Evolutionary conservation across 2,329 filamentous ascomycete species (phyloP), one percentile per base, ranked within the genome.

Genomic region (Aphanocladium album): DNA sequence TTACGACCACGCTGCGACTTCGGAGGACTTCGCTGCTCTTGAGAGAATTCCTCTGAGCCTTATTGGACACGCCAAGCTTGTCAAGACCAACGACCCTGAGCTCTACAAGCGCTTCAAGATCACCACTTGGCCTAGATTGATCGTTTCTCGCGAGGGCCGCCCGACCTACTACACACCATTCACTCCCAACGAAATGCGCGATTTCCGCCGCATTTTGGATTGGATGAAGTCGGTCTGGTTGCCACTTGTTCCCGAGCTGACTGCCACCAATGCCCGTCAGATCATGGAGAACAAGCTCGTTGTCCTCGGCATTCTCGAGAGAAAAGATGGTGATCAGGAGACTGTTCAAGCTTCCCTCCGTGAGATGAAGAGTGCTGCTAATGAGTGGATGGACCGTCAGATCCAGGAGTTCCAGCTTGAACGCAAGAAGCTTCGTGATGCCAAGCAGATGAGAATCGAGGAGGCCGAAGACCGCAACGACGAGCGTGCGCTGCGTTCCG

Each of bases 151-250:
- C 62, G 92, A 97, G 71, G 92, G 92, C 11, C 88, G 93, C 49
- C 89, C 95, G 43, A 93, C 88, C 1, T 97, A 97, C 74, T 99
- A 96, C 73, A 89, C 87, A 30, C 90, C 89, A 8, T 82, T 97
- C 43, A 89, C 91, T 0, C 95, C 95, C 1, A 85, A 89, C 68
- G 92, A 96, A 67, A 98, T 98, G 90, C 88, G 95, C 62, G 90
- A 99, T 69, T 89, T 89, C 63, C 83, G 87, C 57, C 84, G 69
- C 66, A 84, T 99, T 12, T 79, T 96, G 19, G 83, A 83, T 60
- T 99, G 95, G 95, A 98, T 99, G 93, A 89, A 90, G 72, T 90
- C 88, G 2, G 92, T 96, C 17, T 99, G 96, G 95, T 81, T 97
- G 19, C 95, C 95, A 1, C 91, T 99, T 60, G 91, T 99, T 12